Base-by-base conservation (phyloP, 2,329 filamentous ascomycete species). In the Aspergillus sp. region DNA sequence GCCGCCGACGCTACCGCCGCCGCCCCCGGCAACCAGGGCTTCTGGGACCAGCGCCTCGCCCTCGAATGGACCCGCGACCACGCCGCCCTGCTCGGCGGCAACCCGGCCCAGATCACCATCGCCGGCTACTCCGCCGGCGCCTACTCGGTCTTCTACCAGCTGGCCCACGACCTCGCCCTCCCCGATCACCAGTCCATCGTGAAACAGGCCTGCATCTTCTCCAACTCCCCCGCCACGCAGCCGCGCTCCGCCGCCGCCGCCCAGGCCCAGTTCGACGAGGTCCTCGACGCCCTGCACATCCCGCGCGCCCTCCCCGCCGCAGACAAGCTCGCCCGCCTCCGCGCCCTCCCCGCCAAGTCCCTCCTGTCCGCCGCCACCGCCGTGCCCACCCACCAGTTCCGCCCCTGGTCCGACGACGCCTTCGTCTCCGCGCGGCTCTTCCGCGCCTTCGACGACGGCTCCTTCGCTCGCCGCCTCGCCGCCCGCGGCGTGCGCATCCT, bases 21-120 rank as follows among this genome's bases (percentile, higher is more conserved):
- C 1, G 72, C 70, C 0, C 64, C 69, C 2, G 75, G 76, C 1
- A 83, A 83, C 51, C 68, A 77, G 24, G 81, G 81, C 3, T 82
- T 83, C 65, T 82, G 79, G 79, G 81, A 83, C 52, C 80, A 82
- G 57, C 70, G 81, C 10, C 60, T 77, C 20, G 81, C 81, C 2
- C 66, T 83, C 7, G 79, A 83, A 61, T 83, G 81, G 81, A 80
- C 78, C 5, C 71, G 72, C 54, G 74, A 78, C 49, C 78, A 80
- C 51, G 74, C 81, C 48, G 66, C 60, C 32, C 72, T 75, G n/a
- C 82, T 82, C 53, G 77, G 77, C 1, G 80, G 80, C 3, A 70
- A 82, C 60, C 61, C 71, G 0, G 63, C 65, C 2, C 79, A 80
- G 49, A 79, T 83, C 49, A 82, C 80, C 0, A 69, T 83, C 17